Conservation (phyloP, 1,284 basidiomycete species). For the Pyrrhoderma noxium region DNA sequence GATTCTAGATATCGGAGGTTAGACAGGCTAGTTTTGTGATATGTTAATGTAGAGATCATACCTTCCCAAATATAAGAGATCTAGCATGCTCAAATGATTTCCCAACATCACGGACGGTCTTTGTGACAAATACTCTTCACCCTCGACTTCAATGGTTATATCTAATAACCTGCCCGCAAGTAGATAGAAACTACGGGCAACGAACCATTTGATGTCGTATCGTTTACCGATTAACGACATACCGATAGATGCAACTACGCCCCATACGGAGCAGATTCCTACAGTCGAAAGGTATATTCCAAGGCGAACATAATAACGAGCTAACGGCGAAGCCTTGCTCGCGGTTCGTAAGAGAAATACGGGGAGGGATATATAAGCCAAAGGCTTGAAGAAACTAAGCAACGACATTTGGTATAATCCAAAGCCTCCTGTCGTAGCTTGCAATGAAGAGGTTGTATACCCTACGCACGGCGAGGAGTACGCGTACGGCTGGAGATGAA, state of each 20-base stretch:
- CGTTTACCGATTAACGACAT: constrained; percentile 68
- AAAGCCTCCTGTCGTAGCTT: constrained; percentile 1
- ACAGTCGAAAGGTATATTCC: constrained; percentile 72
- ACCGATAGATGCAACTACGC: constrained; percentile 64
- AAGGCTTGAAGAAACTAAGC: constrained; percentile 52
- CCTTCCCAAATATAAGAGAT: constrained; percentile 80
- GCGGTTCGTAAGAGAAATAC: constrained; percentile 53
- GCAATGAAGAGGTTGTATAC: background rate
- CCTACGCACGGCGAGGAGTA: background rate
- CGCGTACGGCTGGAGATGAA: no score
- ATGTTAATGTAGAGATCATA: constrained; percentile 30
- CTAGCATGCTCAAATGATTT: constrained; percentile 94
- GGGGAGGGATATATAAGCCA: constrained; percentile 69
- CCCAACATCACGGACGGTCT: constrained; percentile 73
- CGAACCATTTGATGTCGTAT: constrained; percentile 80
- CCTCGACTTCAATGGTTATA: constrained; percentile 75
- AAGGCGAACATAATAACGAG: constrained; percentile 69
- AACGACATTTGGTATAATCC: constrained; percentile 44
- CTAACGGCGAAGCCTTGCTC: constrained; percentile 44
- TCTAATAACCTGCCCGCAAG: constrained; percentile 63
- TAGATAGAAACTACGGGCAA: constrained; percentile 81
- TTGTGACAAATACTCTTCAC: constrained; percentile 70
- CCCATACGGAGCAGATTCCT: constrained; percentile 69
- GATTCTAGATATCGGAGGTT: constrained; percentile 42
- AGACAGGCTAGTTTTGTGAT: background rate